These are phyloP conservation scores for Excoecaria cochinchinensis DNA, from an alignment of 345 rosid species.

Conservation along the genomic window DNA sequence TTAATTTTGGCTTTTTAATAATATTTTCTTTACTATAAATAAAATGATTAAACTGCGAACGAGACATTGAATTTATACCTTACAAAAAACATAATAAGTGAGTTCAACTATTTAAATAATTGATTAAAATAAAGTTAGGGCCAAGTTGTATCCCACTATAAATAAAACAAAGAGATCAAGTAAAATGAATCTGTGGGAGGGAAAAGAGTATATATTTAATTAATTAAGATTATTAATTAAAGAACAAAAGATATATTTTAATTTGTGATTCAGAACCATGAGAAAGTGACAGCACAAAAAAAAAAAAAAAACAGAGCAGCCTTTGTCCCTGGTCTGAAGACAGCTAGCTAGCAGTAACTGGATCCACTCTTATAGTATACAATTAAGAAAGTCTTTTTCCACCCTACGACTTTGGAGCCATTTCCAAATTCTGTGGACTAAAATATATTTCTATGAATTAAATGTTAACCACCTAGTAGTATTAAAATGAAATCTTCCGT, in stretches of 20 bases:
- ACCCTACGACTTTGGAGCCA: constrained; percentile 27
- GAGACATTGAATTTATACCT: too few species aligned
- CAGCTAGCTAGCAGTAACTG: neutral
- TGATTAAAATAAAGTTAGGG: neutral
- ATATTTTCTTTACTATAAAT: too few species aligned
- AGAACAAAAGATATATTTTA: neutral
- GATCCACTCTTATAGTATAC: neutral
- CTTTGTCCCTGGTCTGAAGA: neutral
- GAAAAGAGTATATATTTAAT: neutral
- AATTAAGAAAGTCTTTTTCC: neutral
- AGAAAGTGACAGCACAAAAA: neutral
- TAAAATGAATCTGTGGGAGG: neutral
- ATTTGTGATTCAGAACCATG: neutral
- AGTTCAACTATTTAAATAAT: neutral
- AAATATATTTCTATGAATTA: neutral
- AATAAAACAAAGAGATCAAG: neutral
- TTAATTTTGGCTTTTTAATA: too few species aligned
- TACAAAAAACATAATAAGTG: neutral
- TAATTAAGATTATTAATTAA: neutral
- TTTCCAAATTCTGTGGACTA: constrained; percentile 27
- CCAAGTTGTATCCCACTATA: too few species aligned
- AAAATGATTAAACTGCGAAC: too few species aligned
- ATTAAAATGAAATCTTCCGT: neutral
- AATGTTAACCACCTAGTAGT: neutral
- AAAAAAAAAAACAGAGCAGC: too few species aligned